phyloP scores from a whole-genome alignment of 768 basidiomycete species.

The Phylloporus scabripes region DNA sequence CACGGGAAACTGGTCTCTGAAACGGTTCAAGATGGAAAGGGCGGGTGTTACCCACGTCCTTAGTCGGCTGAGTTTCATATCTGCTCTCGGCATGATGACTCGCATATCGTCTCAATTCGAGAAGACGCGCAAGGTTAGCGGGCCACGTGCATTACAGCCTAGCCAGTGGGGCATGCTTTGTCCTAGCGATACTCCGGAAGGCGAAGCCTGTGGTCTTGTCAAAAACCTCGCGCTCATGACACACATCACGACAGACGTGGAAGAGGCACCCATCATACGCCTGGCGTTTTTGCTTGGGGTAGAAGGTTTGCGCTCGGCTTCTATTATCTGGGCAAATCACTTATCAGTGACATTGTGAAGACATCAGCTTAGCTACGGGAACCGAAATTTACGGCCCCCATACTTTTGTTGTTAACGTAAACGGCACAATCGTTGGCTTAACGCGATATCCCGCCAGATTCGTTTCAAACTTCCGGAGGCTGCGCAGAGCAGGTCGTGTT shows the following conservation, averaged over 20 bases:
- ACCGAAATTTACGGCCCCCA: constrained; percentile 93
- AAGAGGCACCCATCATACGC: constrained; percentile 88
- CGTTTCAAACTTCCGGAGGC: constrained; percentile 84
- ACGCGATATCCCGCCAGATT: constrained; percentile 82
- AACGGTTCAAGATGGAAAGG: constrained; percentile 99
- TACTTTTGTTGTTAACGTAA: constrained; percentile 94
- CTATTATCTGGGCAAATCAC: constrained; percentile 8
- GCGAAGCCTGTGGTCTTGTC: constrained; percentile 97
- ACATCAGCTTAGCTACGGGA: constrained; percentile 88
- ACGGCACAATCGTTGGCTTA: constrained; percentile 92
- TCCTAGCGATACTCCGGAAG: constrained; percentile 98
- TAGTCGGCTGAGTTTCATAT: constrained; percentile 91
- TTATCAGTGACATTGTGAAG: constrained; percentile 36
- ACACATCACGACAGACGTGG: constrained; percentile 98
- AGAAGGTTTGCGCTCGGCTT: constrained; percentile 57
- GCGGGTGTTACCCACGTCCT: constrained; percentile 98
- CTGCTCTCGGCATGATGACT: constrained; percentile 99
- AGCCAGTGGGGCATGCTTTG: constrained; percentile 99
- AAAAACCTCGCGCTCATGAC: constrained; percentile 99
- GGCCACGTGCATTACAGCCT: constrained; percentile 93
- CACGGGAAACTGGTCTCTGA: constrained; percentile 98
- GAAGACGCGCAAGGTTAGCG: constrained; percentile 98
- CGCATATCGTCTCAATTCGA: constrained; percentile 98
- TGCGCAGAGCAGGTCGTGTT: constrained; percentile 85
- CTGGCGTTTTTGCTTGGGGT: constrained; percentile 94